Conservation (phyloP, 331 rosid species). For the Rhamnella rubrinervis region DNA sequence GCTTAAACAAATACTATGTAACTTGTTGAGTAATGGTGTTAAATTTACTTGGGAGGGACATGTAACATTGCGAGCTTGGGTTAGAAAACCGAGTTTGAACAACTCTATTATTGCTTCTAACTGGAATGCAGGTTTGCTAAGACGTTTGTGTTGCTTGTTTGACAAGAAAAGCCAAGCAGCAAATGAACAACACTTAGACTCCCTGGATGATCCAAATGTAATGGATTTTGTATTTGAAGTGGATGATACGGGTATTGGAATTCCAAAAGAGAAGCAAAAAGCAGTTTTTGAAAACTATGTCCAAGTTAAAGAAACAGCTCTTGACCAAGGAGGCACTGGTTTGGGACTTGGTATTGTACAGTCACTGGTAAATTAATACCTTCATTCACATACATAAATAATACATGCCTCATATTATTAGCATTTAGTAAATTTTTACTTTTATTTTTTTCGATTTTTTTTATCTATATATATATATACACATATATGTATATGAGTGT, state of each 20-base stretch:
- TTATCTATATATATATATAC: no score
- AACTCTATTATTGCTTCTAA: constrained; percentile 42
- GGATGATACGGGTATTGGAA: constrained; percentile 84
- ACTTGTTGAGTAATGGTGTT: constrained; percentile 76
- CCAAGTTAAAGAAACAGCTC: constrained; percentile 65
- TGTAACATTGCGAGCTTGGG: constrained; percentile 65
- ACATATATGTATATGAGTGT: no score
- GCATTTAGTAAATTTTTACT: neutral
- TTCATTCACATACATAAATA: no score
- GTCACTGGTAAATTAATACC: constrained; percentile 48
- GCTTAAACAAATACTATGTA: constrained; percentile 65
- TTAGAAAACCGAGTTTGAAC: constrained; percentile 42
- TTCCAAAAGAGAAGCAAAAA: constrained; percentile 66
- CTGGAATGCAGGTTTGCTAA: constrained; percentile 17
- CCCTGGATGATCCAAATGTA: constrained; percentile 27
- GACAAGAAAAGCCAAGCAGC: constrained; percentile 29
- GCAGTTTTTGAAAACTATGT: constrained; percentile 73
- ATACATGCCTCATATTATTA: no score
- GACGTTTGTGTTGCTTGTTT: constrained; percentile 34
- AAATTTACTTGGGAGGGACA: constrained; percentile 73
- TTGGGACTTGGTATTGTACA: constrained; percentile 93
- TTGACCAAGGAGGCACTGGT: constrained; percentile 77
- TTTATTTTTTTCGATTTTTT: no score
- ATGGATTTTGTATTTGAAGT: constrained; percentile 73
- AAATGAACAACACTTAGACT: constrained; percentile 22